Base-by-base conservation (phyloP, 2,329 filamentous ascomycete genomes). In the Cercospora citrullina region DNA sequence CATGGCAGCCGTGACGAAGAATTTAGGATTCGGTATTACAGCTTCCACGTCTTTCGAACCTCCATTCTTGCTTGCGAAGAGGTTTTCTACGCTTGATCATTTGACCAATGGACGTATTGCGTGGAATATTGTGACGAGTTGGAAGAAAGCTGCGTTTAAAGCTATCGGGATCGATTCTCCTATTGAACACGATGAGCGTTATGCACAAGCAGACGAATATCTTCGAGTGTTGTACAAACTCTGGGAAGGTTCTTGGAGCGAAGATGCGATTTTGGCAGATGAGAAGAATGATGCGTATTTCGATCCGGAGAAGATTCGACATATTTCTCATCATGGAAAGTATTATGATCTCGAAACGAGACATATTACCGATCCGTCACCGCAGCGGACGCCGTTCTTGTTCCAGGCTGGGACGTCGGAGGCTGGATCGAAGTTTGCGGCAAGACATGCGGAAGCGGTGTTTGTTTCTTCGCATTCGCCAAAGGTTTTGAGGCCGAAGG, bases 381-480 rank as follows among this genome's bases (percentile, higher is more conserved):
- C 79, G 0, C 80, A 82, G 67, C 76, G 80, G 7, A 81, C 80
- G 1, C 80, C 75, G 1, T 73, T 81, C 53, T 72, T 80, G 3
- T 80, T 80, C 68, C 87, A 89, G 69, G 87, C 87, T 0, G 87
- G 87, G 0, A 87, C 86, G 0, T 89, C 86, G 0, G 72, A 84
- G 16, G 87, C 87, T 0, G 87, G 87, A 0, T 85, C 83, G 0
- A 78, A 79, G 0, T 89, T 89, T 71, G 87, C 85, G 0, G 82
- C 85, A 2, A 84, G 80, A 0, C 87, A 89, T 67, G 87, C 87
- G 1, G 87, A 89, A 77, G 86, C 86, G 3, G 88, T 92, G 64
- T 92, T 92, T 72, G 85, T 90, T 0, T 89, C 87, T 0, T 87
- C 87, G 0, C 89, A 91, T 75, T 85, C 85, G 0, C 87, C 90